These are phyloP conservation scores for Emmonsiellopsis sp. DNA, from an alignment of 2,329 filamentous ascomycete species.

Conservation along the genomic window DNA sequence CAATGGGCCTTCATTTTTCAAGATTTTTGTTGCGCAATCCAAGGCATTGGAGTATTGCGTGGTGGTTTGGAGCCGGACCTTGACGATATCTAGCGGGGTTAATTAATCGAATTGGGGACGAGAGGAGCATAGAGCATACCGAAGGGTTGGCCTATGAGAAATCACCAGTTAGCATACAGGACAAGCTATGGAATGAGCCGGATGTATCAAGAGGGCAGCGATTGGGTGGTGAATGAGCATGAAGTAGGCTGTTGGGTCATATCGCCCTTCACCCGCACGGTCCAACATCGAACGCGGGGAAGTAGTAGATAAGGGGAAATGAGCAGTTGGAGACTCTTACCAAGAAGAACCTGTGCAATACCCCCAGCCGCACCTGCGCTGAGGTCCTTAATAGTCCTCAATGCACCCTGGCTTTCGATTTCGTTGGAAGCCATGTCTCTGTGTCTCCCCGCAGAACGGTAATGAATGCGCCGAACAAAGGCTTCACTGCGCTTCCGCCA, in stretches of 20 bases:
- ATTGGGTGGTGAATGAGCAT: neutral
- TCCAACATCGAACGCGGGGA: neutral
- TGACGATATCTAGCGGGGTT: conserved; percentile 67
- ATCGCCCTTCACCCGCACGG: too few species aligned
- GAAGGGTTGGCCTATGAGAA: conserved; percentile 52
- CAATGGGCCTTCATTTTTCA: conserved; percentile 73
- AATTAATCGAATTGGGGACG: neutral
- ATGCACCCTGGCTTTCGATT: conserved; percentile 31
- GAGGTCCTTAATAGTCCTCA: conserved; percentile 74
- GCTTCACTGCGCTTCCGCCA: neutral
- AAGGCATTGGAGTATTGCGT: conserved; percentile 71
- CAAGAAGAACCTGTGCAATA: conserved; percentile 85
- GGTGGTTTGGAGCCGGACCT: conserved; percentile 90
- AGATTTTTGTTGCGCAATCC: conserved; percentile 73
- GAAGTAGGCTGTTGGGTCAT: neutral
- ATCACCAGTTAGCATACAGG: conserved; percentile 18
- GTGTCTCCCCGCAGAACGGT: neutral
- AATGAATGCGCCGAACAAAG: neutral
- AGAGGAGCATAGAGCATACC: conserved; percentile 36
- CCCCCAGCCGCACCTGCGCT: conserved; percentile 85
- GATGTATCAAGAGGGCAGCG: too few species aligned
- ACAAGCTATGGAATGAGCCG: neutral
- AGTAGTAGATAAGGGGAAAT: neutral
- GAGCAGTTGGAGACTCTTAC: conserved; percentile 45
- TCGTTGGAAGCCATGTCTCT: conserved; percentile 14